Evolutionary conservation across 257 asterid genomes (phyloP).

Genomic region (Solanum bukasovii): DNA sequence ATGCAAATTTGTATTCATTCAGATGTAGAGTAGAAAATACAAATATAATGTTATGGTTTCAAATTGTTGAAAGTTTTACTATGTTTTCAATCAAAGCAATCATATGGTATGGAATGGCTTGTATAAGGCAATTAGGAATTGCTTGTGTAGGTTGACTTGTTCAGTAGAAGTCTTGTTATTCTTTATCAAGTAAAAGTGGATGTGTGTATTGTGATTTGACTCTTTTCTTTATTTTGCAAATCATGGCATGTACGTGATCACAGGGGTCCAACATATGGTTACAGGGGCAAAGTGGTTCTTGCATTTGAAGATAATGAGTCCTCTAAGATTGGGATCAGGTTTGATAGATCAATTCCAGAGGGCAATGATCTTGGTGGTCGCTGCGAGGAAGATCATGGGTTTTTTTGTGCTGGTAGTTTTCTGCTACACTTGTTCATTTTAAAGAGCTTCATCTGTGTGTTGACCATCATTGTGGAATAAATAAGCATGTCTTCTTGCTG

Average conservation of each 20-base stretch:
- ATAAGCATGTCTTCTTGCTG: neutral
- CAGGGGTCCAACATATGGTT: constrained; percentile 75
- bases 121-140: neutral
- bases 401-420: constrained; percentile 68
- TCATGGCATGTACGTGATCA: neutral
- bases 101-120: neutral
- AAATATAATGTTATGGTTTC: neutral
- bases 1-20: neutral
- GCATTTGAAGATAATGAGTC: constrained; percentile 80
- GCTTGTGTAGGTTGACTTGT: neutral
- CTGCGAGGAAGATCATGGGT: constrained; percentile 88
- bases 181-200: neutral
- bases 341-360: constrained; percentile 70
- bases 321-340: constrained; percentile 88
- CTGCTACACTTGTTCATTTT: neutral
- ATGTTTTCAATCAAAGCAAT: neutral
- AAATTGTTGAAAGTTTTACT: neutral
- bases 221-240: neutral
- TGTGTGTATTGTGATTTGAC: neutral
- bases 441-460: neutral
- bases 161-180: neutral
- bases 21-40: neutral
- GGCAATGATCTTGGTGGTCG: constrained; percentile 90
- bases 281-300: constrained; percentile 75
- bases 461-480: neutral